Base-by-base conservation (phyloP, 768 basidiomycete species). In the Lactarius hengduanensis region DNA sequence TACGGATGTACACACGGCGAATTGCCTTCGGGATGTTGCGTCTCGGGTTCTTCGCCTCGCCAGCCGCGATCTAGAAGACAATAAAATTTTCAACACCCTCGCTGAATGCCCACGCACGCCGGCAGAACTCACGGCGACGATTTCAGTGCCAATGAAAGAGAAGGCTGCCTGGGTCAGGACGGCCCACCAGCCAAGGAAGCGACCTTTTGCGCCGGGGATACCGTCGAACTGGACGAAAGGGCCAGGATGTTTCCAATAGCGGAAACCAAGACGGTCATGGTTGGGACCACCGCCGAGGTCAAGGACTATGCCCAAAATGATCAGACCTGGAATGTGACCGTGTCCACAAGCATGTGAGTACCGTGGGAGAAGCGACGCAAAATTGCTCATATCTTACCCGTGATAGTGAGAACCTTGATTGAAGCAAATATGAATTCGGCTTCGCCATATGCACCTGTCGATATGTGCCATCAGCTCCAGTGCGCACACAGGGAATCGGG, bases 61-160 rank as follows among this genome's bases (percentile, higher is more conserved):
- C 92, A 30, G 92, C 92, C 66, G 92, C 91, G 71, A 90, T 90
- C 89, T 91, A 71, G 54, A 43, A 26, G 47, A 20, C 16, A 43
- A 43, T 43, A 38, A 38, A 38, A 28, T 0, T 38, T 38, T 43
- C 43, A 20, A 43, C 8, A 18, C 22, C 22, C n/a, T 50, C 22
- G 4, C 47, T 11, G 22, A 15, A 41, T 72, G 36, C 7, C 36
- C 5, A 13, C 61, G 9, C 26, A 22, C 41, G 18, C 56, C 10
- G 47, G 15, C 28, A n/a, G 38, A 6, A 79, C 84, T 71, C 79
- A 91, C 89, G 34, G 92, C 93, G 50, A 96, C 94, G 73, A 96
- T 94, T 76, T 98, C 96, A 7, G 94, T 95, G 18, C 95, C 96
- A 66, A 95, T 94, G 76, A 83, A 96, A 13, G 92, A 94, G 81